Conservation (phyloP, 1,284 basidiomycete genomes). For the Phellinidium pouzarii region DNA sequence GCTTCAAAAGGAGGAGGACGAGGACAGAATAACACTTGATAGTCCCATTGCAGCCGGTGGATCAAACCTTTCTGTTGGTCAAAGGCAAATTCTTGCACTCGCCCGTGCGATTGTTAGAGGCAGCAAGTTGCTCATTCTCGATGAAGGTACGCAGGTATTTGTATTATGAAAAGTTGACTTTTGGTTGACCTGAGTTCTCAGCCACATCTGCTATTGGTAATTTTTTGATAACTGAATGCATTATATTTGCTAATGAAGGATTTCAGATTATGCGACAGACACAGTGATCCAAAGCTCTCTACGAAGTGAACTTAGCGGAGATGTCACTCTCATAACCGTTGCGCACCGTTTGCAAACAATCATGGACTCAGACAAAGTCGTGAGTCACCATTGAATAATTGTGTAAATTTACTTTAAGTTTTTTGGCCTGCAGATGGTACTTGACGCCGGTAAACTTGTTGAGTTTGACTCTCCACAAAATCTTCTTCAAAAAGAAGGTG, state of each 20-base stretch:
- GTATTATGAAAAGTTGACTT: background rate
- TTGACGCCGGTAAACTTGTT: constrained; percentile 33
- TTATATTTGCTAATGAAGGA: background rate
- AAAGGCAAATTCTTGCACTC: constrained; percentile 44
- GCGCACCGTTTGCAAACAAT: constrained; percentile 67
- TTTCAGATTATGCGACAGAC: constrained; percentile 49
- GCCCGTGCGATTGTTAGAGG: constrained; percentile 29
- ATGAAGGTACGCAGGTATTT: constrained; percentile 25
- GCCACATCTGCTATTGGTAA: constrained; percentile 50
- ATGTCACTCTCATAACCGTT: constrained; percentile 62
- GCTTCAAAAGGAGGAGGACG: constrained; percentile 25
- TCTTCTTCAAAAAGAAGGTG: constrained; percentile 40
- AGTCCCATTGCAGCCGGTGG: constrained; percentile 31
- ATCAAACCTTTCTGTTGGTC: constrained; percentile 43
- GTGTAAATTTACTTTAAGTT: background rate
- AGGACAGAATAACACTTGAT: constrained; percentile 30
- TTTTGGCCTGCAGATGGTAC: constrained; percentile 25
- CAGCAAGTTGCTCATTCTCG: constrained; percentile 32
- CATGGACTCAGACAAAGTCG: constrained; percentile 57
- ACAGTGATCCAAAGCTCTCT: constrained; percentile 26
- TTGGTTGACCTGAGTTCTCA: constrained; percentile 18
- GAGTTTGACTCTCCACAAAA: constrained; percentile 43
- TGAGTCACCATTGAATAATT: constrained; percentile 19
- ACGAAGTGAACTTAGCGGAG: constrained; percentile 47
- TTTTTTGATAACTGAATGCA: constrained; percentile 26